Evolutionary conservation across 768 basidiomycete genomes (phyloP).

Genomic region (Sporobolomyces phaffii): DNA sequence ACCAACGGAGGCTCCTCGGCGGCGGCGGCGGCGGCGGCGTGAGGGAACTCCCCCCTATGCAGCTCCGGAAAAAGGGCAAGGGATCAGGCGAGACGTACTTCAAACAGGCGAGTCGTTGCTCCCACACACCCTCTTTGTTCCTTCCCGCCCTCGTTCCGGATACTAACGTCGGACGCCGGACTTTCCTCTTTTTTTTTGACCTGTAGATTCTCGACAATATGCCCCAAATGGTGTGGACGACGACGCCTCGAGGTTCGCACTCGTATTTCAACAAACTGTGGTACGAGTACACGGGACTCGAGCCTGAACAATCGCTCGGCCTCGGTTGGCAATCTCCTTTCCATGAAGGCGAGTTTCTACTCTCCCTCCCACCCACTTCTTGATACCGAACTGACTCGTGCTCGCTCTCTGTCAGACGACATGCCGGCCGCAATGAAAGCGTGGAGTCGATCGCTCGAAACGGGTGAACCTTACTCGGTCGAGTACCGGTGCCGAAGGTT

Average conservation of each 20-base stretch:
- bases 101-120: constrained; percentile 9
- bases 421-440: constrained; percentile 23
- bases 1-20: not conserved
- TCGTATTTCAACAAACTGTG: constrained; percentile 35
- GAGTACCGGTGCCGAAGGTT: constrained; percentile 34
- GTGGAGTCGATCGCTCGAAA: constrained; percentile 35
- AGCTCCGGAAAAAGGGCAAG: constrained; percentile 7
- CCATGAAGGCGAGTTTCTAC: constrained; percentile 16
- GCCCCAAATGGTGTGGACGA: constrained; percentile 38
- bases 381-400: no score
- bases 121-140: not conserved
- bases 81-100: constrained; percentile 6
- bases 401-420: constrained; percentile 23
- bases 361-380: no score
- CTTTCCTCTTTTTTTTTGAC: not conserved
- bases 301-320: constrained; percentile 34
- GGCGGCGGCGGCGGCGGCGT: no score
- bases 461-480: constrained; percentile 34
- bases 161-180: not conserved
- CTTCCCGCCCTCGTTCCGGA: not conserved
- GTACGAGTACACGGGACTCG: constrained; percentile 37
- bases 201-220: constrained; percentile 33
- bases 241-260: constrained; percentile 29
- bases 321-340: constrained; percentile 38
- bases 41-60: no score